Evolutionary conservation across 495 filamentous ascomycete species (phyloP).

Genomic region (Penicillium parvum): DNA sequence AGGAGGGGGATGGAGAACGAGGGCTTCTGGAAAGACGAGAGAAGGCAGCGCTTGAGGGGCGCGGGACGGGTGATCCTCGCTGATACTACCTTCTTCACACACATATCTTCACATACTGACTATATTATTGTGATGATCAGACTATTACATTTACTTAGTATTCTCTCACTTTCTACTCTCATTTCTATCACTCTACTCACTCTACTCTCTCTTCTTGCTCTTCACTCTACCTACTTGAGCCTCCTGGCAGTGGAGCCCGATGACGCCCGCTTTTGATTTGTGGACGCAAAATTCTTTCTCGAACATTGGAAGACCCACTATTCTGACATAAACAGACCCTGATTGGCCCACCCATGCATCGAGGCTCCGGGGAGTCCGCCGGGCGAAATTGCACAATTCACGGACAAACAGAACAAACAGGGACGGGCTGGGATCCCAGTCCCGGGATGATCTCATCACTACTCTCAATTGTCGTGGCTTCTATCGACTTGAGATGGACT

Average conservation of each 20-base stretch:
- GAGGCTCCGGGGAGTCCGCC: slow-evolving; percentile 17
- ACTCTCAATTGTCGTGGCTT: too few species aligned
- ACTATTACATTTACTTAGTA: too few species aligned
- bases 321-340: slow-evolving; percentile 14
- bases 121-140: too few species aligned
- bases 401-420: too few species aligned
- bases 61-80: slow-evolving; percentile 20
- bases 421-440: not conserved
- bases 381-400: not conserved
- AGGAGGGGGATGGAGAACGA: slow-evolving; percentile 5
- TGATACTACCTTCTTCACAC: too few species aligned
- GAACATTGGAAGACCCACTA: slow-evolving; percentile 27
- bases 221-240: slow-evolving; percentile 9
- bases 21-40: slow-evolving; percentile 28
- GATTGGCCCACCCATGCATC: slow-evolving; percentile 15
- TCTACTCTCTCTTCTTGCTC: not conserved
- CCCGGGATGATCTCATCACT: not conserved
- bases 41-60: slow-evolving; percentile 17
- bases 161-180: not conserved
- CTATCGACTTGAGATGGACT: too few species aligned
- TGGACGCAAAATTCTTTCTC: slow-evolving; percentile 20
- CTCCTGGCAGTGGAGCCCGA: slow-evolving; percentile 18
- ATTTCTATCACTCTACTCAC: not conserved
- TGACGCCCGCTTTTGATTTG: slow-evolving; percentile 17
- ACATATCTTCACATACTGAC: too few species aligned